Percentiles rank a stretch among this genome's conserved stretches.
phyloP scores from a whole-genome alignment of 106 monocot species.

The Apostasia ramifera region DNA sequence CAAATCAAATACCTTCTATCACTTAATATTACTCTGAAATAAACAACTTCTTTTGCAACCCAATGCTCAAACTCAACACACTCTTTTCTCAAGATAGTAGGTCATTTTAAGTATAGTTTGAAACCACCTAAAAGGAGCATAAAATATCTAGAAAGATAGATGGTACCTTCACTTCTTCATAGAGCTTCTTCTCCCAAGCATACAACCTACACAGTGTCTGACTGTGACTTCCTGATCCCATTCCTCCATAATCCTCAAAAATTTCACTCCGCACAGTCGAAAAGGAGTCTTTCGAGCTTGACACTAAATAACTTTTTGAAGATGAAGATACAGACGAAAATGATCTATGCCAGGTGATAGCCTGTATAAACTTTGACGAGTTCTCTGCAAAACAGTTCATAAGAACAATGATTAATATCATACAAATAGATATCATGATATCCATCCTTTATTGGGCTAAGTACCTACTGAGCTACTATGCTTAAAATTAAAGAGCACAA shows the following conservation, averaged over 20 bases:
- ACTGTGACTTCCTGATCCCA: conserved; percentile 85
- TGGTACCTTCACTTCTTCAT: conserved; percentile 93
- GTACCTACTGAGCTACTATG: not conserved
- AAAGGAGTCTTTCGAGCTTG: conserved; percentile 43
- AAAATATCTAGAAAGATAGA: not conserved
- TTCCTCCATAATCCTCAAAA: conserved; percentile 67
- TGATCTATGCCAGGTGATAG: conserved; percentile 93
- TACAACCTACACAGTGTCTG: conserved; percentile 85
- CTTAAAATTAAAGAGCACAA: too few relatives aligned
- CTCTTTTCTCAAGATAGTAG: too few relatives aligned
- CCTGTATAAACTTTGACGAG: conserved; percentile 84
- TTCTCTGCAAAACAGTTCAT: conserved; percentile 49
- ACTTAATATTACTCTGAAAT: too few relatives aligned
- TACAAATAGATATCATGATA: conserved; percentile 1
- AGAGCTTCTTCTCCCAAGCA: conserved; percentile 99
- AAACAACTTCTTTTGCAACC: too few relatives aligned
- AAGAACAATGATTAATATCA: not conserved
- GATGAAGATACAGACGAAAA: conserved; percentile 72
- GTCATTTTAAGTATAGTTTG: too few relatives aligned
- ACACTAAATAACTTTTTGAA: conserved; percentile 39
- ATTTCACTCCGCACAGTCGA: conserved; percentile 44
- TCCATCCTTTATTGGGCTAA: too few relatives aligned
- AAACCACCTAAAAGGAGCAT: not conserved
- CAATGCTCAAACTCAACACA: too few relatives aligned
- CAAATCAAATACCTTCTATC: too few relatives aligned